These are phyloP conservation scores for Populus alba DNA, from an alignment of 345 rosid genomes.

Conservation along the genomic window DNA sequence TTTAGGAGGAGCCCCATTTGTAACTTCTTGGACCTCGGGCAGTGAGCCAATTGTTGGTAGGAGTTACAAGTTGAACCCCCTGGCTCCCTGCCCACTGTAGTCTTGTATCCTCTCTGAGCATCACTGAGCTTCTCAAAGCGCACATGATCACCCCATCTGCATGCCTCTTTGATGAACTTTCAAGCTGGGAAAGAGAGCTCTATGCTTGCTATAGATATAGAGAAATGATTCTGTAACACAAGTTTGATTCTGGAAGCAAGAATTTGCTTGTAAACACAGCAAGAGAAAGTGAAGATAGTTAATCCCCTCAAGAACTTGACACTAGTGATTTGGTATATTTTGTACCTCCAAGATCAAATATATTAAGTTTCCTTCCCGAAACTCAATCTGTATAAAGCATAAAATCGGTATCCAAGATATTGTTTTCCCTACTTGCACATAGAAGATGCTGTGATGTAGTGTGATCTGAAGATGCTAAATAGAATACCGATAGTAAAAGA, in stretches of 20 bases:
- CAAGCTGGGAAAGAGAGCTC: too few species aligned
- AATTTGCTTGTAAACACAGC: background rate
- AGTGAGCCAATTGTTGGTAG: background rate
- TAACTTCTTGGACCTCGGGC: background rate
- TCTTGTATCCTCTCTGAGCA: too few species aligned
- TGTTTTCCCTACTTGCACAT: background rate
- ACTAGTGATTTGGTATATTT: background rate
- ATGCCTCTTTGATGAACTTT: too few species aligned
- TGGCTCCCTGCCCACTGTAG: background rate
- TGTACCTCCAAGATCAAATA: background rate
- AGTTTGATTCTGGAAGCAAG: background rate
- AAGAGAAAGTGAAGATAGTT: background rate
- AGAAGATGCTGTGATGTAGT: background rate
- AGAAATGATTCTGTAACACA: too few species aligned
- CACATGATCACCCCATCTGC: too few species aligned
- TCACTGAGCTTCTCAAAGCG: too few species aligned
- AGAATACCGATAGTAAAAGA: background rate
- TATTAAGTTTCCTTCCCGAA: background rate
- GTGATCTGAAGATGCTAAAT: background rate
- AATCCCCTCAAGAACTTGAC: background rate
- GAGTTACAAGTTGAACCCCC: background rate
- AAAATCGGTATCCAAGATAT: background rate
- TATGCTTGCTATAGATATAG: too few species aligned
- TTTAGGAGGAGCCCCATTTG: background rate
- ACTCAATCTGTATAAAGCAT: background rate